Base-by-base conservation (phyloP, 2,329 filamentous ascomycete species). In the Cytospora schulzeri region DNA sequence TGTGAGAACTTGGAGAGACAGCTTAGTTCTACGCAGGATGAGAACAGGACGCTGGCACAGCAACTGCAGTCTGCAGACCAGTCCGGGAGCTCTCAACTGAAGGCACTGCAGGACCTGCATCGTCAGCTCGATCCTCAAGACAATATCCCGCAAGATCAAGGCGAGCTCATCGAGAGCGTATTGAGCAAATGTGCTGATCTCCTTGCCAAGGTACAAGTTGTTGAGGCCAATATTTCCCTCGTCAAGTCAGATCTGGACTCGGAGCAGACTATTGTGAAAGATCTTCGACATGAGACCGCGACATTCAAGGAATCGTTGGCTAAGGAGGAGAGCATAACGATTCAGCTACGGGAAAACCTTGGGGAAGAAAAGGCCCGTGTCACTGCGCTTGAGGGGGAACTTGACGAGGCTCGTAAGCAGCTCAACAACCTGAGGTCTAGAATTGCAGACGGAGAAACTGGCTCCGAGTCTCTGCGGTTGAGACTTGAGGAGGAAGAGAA, bases 391-490 rank as follows among this genome's bases (percentile, higher is more conserved):
- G 85, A 88, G 70, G 74, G 71, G 31, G 85, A 89, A 70, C 74
- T 88, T 3, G 80, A 83, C 2, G 87, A 91, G 63, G 87, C 90
- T 66, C 87, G 91, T 48, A 79, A 83, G 17, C 89, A 95, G 70
- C 81, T 96, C 26, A 85, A 83, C 64, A 80, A 84, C 31, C 79
- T 96, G 26, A 86, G 91, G 63, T 80, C 81, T 19, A 90, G 90
- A 74, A 88, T 96, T 72, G 87, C 90, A 1, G 90, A 93, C 68
- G 93, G 92, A 19, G 92, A 95, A 75, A 93, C 88, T 3, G 92
- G 92, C 6, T 93, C 92, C 0, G 91, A 93, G 75, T 88, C 86
- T 31, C 78, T 97, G 62, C 88, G 91, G 62, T 89, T 89, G 75
- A 86, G 88, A 62, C 82, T 96, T 4, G 86, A 89, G 51, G 90